These are phyloP conservation scores for Candida glucosophila DNA, from an alignment of 1,139 yeast genomes.

Conservation along the genomic window DNA sequence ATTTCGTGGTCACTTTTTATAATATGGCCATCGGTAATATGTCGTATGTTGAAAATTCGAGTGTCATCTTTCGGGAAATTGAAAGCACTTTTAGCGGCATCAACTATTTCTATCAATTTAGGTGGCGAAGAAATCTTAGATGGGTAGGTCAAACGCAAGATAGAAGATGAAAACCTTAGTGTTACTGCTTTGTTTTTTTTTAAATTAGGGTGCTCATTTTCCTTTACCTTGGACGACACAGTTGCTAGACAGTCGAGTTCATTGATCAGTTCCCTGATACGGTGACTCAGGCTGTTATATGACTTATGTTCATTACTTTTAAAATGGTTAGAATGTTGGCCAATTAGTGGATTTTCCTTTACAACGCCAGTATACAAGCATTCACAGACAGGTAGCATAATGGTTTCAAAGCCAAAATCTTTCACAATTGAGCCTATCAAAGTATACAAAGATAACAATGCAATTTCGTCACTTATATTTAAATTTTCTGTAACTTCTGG, in stretches of 20 bases:
- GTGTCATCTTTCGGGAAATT: constrained; percentile 23
- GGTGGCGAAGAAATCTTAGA: constrained; percentile 59
- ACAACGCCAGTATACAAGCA: constrained; percentile 56
- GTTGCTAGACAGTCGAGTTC: constrained; percentile 28
- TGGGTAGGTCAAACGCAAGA: constrained; percentile 53
- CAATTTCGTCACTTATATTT: constrained; percentile 38
- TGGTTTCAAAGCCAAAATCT: constrained; percentile 71
- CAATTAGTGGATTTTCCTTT: constrained; percentile 55
- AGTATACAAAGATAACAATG: constrained; percentile 44
- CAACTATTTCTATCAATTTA: constrained; percentile 54
- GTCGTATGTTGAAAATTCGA: constrained; percentile 14
- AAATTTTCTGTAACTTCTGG: constrained; percentile 22
- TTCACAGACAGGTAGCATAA: constrained; percentile 56
- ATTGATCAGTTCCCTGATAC: constrained; percentile 5
- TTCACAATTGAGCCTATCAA: constrained; percentile 64
- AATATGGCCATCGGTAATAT: constrained; percentile 14
- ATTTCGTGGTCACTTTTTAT: constrained; percentile 26
- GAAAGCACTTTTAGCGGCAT: constrained; percentile 65
- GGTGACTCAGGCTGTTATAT: constrained; percentile 2
- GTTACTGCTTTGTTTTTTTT: constrained; percentile 21
- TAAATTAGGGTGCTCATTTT: neutral
- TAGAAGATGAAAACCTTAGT: constrained; percentile 32
- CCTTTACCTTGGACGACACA: constrained; percentile 26
- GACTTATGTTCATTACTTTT: constrained; percentile 10
- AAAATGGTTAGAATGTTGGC: constrained; percentile 23